Percentiles rank a stretch among this genome's conserved stretches.
Conservation (phyloP, 129 eudicot species). For the Flaveria sonorensis region DNA sequence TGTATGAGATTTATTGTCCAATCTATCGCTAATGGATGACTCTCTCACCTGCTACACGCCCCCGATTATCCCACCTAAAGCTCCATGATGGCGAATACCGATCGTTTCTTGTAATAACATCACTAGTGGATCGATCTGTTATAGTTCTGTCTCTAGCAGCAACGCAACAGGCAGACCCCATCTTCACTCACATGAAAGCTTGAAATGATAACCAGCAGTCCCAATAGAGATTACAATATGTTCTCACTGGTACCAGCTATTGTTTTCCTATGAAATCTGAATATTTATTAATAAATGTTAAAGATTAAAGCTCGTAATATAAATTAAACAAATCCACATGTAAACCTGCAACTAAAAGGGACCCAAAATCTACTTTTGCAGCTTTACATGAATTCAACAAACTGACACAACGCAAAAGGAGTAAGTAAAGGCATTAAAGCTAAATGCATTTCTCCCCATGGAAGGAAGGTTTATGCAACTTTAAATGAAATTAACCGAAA, state of each 20-base stretch:
- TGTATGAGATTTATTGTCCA: slow-evolving; percentile 69
- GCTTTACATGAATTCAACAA: slow-evolving; percentile 15
- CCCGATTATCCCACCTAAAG: slow-evolving; percentile 94
- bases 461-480: slow-evolving; percentile 34
- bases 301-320: slow-evolving; percentile 13
- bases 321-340: slow-evolving; percentile 12
- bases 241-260: slow-evolving; percentile 26
- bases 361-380: slow-evolving; percentile 26
- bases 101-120: slow-evolving; percentile 60
- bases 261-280: slow-evolving; percentile 20
- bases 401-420: slow-evolving; percentile 36
- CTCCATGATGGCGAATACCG: slow-evolving; percentile 97
- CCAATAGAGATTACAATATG: slow-evolving; percentile 19
- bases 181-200: slow-evolving; percentile 48
- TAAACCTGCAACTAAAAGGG: slow-evolving; percentile 33
- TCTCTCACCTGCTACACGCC: slow-evolving; percentile 96
- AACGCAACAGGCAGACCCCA: slow-evolving; percentile 99
- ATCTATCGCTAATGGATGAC: slow-evolving; percentile 49
- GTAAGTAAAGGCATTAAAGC: slow-evolving; percentile 30
- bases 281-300: slow-evolving; percentile 5
- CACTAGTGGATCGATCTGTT: slow-evolving; percentile 64
- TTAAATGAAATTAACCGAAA: slow-evolving; percentile 11
- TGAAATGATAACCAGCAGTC: slow-evolving; percentile 26
- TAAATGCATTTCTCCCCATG: slow-evolving; percentile 38
- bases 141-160: slow-evolving; percentile 89